Conservation (phyloP, 345 rosid species). For the Lepidium aucheri region DNA sequence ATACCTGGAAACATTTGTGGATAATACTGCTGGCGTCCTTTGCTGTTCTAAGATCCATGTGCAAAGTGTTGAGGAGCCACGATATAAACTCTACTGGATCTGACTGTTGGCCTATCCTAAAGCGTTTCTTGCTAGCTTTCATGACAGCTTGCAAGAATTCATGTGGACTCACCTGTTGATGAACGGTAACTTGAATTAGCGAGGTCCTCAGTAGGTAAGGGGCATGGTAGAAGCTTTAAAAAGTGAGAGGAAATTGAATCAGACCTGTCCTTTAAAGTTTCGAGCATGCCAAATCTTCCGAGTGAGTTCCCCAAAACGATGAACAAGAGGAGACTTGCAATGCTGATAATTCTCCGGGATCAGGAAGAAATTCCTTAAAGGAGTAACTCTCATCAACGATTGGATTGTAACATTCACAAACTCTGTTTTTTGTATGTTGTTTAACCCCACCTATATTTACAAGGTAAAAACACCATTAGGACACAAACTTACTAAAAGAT, state of each 20-base stretch:
- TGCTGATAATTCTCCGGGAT: slow-evolving; percentile 86
- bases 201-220: not conserved
- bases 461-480: not conserved
- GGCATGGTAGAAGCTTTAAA: not conserved
- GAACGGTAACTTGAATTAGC: not conserved
- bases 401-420: slow-evolving; percentile 97
- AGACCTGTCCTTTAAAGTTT: slow-evolving; percentile 97
- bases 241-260: not conserved
- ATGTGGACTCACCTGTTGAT: slow-evolving; percentile 85
- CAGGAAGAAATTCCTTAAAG: slow-evolving; percentile 83
- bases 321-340: slow-evolving; percentile 73
- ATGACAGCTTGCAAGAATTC: slow-evolving; percentile 96
- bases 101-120: slow-evolving; percentile 83
- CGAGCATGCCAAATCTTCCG: slow-evolving; percentile 95
- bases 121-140: slow-evolving; percentile 63
- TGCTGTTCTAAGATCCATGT: slow-evolving; percentile 54
- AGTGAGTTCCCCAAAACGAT: slow-evolving; percentile 88
- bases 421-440: slow-evolving; percentile 90
- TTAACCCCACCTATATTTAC: slow-evolving; percentile 73
- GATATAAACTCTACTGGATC: slow-evolving; percentile 96
- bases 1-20: slow-evolving; percentile 88
- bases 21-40: slow-evolving; percentile 68
- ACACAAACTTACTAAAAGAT: not conserved
- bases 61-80: slow-evolving; percentile 95
- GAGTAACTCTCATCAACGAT: slow-evolving; percentile 89